Conservation (phyloP, 1,284 basidiomycete genomes). For the Phellopilus nigrolimitatus region DNA sequence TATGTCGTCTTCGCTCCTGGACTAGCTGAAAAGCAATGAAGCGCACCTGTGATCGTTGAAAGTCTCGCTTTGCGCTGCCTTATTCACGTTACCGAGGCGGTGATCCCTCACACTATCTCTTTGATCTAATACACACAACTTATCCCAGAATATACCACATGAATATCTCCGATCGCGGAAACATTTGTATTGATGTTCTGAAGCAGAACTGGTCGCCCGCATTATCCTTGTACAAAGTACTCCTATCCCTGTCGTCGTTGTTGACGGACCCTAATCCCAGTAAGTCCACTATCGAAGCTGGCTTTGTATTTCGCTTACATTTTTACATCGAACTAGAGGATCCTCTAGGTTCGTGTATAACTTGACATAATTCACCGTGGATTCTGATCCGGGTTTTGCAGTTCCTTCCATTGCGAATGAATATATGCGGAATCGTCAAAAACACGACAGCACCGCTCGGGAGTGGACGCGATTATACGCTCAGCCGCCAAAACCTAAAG, state of each 20-base stretch:
- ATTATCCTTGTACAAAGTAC: slow-evolving; percentile 85
- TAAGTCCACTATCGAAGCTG: slow-evolving; percentile 35
- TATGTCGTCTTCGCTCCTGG: slow-evolving; percentile 30
- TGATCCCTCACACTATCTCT: background rate
- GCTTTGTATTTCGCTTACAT: slow-evolving; percentile 4
- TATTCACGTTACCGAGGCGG: no score
- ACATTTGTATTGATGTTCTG: slow-evolving; percentile 77
- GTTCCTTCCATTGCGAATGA: slow-evolving; percentile 72
- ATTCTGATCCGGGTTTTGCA: slow-evolving; percentile 27
- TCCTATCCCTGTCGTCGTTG: slow-evolving; percentile 82
- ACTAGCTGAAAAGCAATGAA: background rate
- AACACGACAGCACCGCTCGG: slow-evolving; percentile 61
- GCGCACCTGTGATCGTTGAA: background rate
- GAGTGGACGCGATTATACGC: slow-evolving; percentile 63
- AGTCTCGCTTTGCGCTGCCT: no score
- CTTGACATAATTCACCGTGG: no score
- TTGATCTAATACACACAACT: background rate
- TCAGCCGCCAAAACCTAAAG: slow-evolving; percentile 31
- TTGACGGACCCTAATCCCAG: slow-evolving; percentile 88
- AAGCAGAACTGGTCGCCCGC: slow-evolving; percentile 91
- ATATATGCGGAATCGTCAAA: slow-evolving; percentile 56
- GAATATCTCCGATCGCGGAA: slow-evolving; percentile 79
- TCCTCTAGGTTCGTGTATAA: slow-evolving; percentile 51
- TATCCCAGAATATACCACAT: slow-evolving; percentile 79
- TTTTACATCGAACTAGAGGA: slow-evolving; percentile 43